Base-by-base conservation (phyloP, 108 stramenopile genomes). In the Cyclotella sp. region DNA sequence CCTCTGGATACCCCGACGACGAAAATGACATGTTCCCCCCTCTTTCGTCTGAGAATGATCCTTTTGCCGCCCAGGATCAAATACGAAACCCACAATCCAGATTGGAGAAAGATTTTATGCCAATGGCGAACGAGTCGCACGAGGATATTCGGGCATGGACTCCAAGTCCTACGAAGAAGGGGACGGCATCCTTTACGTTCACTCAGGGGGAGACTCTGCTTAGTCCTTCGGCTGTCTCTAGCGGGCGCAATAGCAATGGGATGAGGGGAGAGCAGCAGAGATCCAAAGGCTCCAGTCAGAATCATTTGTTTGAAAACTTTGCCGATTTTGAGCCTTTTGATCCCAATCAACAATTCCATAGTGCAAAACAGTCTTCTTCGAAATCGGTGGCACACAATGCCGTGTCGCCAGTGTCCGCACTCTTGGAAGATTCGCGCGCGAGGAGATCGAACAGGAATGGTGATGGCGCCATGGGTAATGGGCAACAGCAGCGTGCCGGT, bases 91-190 rank as follows among this genome's bases (percentile, higher is more conserved):
- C 70, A 29, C 45, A 61, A 66, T 67, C 45, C 63, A 62, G 41
- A 68, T 49, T 66, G 49, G 63, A 65, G 3, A 61, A 47, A n/a
- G 43, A 70, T 40, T 68, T 72, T 70, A 29, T 58, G 22, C 63
- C 77, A 52, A 72, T 64, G 58, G 71, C 82, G 55, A 60, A 78
- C 21, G 78, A 83, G 75, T 75, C 74, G 13, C 76, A 80, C 18
- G 86, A 87, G 10, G 89, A 90, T 62, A 75, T 86, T 4, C 64
- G 81, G 60, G 86, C 87, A 12, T 90, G 89, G 89, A 78, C 74
- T 40, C 67, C 86, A 30, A 85, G 82, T 55, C 84, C 87, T 27
- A 76, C 78, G n/a, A 73, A 81, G 70, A 72, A 76, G 53, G 65
- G 63, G n/a, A 43, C 1, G 12, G 16, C 72, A 9, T 62, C 67